These are phyloP conservation scores for Liquidambar formosana DNA, from an alignment of 164 flowering plant genomes.

Conservation along the genomic window DNA sequence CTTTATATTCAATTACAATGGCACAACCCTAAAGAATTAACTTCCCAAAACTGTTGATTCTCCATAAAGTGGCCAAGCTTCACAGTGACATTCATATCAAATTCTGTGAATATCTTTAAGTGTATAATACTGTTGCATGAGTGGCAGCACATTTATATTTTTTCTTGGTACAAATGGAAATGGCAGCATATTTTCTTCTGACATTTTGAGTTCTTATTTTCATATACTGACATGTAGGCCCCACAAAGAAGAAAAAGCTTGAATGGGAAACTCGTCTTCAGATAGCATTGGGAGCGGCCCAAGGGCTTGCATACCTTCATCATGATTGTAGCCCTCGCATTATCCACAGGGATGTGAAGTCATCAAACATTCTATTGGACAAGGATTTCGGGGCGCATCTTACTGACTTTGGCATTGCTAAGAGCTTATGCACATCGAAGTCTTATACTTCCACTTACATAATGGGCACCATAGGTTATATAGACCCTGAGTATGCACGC, in stretches of 20 bases:
- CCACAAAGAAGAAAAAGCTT: constrained; percentile 73
- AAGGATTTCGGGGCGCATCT: constrained; percentile 91
- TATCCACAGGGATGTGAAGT: constrained; percentile 93
- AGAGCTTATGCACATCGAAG: constrained; percentile 71
- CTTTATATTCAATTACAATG: too few relatives aligned
- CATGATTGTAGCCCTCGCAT: constrained; percentile 96
- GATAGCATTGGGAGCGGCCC: constrained; percentile 90
- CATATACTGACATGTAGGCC: constrained; percentile 34
- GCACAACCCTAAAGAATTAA: too few relatives aligned
- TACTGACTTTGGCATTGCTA: constrained; percentile 97
- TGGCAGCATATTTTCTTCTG: too few relatives aligned
- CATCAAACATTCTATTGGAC: constrained; percentile 89
- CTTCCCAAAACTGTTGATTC: too few relatives aligned
- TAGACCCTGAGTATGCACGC: constrained; percentile 98
- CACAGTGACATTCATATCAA: too few relatives aligned
- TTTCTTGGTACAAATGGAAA: too few relatives aligned
- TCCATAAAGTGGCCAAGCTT: too few relatives aligned
- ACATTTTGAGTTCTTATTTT: too few relatives aligned
- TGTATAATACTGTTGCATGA: too few relatives aligned
- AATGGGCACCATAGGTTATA: constrained; percentile 98
- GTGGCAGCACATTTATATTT: too few relatives aligned
- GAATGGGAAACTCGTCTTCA: constrained; percentile 85
- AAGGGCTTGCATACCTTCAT: constrained; percentile 92
- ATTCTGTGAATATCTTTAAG: too few relatives aligned
- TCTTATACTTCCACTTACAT: constrained; percentile 82